Percentiles rank a stretch among this genome's conserved stretches.
phyloP scores from a whole-genome alignment of 495 filamentous ascomycete genomes.

The Aspergillus taichungensis region DNA sequence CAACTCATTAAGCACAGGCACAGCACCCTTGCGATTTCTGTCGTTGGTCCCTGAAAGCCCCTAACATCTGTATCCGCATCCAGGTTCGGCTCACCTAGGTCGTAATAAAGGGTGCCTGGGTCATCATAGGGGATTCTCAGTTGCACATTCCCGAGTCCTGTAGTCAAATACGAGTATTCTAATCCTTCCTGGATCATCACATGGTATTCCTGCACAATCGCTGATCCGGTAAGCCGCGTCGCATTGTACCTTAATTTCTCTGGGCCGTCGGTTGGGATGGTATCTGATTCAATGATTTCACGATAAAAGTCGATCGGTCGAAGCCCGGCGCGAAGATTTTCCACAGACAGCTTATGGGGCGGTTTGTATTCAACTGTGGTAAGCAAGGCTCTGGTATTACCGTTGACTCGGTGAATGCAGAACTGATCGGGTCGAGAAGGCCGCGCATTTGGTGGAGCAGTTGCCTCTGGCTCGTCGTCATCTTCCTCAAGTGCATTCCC shows the following conservation, averaged over 20 bases:
- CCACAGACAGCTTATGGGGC: constrained; percentile 25
- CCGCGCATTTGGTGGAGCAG: too few relatives aligned
- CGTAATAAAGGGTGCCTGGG: constrained; percentile 29
- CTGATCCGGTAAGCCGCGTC: constrained; percentile 12
- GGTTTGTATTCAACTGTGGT: too few relatives aligned
- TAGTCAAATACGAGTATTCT: constrained; percentile 24
- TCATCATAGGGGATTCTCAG: constrained; percentile 25
- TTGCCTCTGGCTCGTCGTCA: too few relatives aligned
- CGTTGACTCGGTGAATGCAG: too few relatives aligned
- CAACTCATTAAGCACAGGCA: constrained; percentile 25
- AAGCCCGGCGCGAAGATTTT: constrained; percentile 19
- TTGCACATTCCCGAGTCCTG: constrained; percentile 19
- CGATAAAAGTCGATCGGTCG: too few relatives aligned
- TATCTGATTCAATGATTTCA: too few relatives aligned
- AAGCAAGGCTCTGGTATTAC: too few relatives aligned
- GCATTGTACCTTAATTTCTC: constrained; percentile 20
- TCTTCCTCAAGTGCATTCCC: constrained; percentile 5
- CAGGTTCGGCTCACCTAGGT: constrained; percentile 23
- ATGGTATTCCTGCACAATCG: constrained; percentile 20
- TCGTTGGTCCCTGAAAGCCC: constrained; percentile 4
- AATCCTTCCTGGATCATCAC: constrained; percentile 24
- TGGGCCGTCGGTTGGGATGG: constrained; percentile 8
- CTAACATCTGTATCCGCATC: constrained; percentile 14
- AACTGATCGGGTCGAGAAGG: too few relatives aligned
- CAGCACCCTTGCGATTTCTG: constrained; percentile 14